phyloP scores from a whole-genome alignment of 2,329 filamentous ascomycete genomes.

The Penicillium sp. region DNA sequence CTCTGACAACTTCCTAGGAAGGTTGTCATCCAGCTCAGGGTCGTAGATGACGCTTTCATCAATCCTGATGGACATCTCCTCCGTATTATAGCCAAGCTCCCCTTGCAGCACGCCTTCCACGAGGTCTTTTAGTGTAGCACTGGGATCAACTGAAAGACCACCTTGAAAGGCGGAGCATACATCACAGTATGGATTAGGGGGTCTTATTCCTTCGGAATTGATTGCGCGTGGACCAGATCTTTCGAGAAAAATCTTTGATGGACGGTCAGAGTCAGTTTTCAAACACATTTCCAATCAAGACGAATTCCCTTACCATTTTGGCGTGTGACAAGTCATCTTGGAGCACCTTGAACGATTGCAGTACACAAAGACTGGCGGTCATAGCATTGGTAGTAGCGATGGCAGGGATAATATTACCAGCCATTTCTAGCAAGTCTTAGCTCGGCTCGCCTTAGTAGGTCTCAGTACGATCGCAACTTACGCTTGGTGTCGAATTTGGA shows the following conservation, averaged over 20 bases:
- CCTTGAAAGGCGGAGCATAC: conserved; percentile 77
- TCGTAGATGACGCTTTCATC: conserved; percentile 83
- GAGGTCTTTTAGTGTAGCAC: conserved; percentile 75
- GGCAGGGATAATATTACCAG: conserved; percentile 96
- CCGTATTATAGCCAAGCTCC: conserved; percentile 74
- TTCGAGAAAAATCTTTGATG: conserved; percentile 71
- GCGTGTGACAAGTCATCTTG: conserved; percentile 68
- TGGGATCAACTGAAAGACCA: conserved; percentile 67
- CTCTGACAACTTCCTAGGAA: conserved; percentile 75
- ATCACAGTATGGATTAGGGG: conserved; percentile 78
- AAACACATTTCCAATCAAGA: conserved; percentile 4
- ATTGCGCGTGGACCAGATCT: conserved; percentile 62
- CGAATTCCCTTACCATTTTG: conserved; percentile 63
- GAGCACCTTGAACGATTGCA: conserved; percentile 90
- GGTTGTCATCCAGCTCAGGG: conserved; percentile 81
- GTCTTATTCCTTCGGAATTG: conserved; percentile 55
- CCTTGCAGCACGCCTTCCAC: conserved; percentile 71
- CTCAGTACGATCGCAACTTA: conserved; percentile 33
- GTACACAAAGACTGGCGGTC: conserved; percentile 85
- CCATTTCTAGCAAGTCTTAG: conserved; percentile 69
- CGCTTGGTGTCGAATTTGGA: conserved; percentile 95
- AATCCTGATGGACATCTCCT: conserved; percentile 77
- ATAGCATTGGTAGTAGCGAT: conserved; percentile 99
- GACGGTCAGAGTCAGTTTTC: neutral
- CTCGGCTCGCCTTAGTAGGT: neutral